Percentiles rank a stretch among this genome's conserved stretches.
These are phyloP conservation scores for Ogataea nitratoaversa DNA, from an alignment of 805 yeast genomes.

Conservation along the genomic window DNA sequence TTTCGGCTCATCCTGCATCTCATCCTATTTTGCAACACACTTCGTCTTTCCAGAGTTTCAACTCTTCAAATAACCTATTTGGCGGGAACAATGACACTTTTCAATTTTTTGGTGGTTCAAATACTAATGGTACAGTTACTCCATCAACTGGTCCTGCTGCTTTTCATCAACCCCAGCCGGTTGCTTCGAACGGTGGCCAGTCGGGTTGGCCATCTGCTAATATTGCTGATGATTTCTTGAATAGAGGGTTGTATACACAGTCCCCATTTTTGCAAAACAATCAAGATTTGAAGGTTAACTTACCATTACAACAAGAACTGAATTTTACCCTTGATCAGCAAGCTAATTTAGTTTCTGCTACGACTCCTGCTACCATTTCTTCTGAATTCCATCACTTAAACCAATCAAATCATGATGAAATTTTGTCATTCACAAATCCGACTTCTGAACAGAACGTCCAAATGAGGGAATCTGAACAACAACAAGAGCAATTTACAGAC, in stretches of 20 bases:
- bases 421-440: too few relatives aligned
- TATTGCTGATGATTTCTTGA: constrained; percentile 5
- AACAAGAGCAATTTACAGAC: too few relatives aligned
- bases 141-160: constrained; percentile 3
- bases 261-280: constrained; percentile 28
- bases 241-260: constrained; percentile 11
- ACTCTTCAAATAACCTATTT: constrained; percentile 3
- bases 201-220: constrained; percentile 8
- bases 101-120: constrained; percentile 9
- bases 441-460: too few relatives aligned
- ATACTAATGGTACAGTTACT: constrained; percentile 1
- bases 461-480: too few relatives aligned
- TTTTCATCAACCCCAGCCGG: constrained; percentile 4
- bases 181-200: not conserved
- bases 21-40: constrained; percentile 9
- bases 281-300: constrained; percentile 2
- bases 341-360: not conserved
- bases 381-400: too few relatives aligned
- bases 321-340: constrained; percentile 4
- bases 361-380: not conserved
- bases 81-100: constrained; percentile 8
- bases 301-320: constrained; percentile 9
- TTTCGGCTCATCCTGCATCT: constrained; percentile 1
- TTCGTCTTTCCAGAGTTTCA: constrained; percentile 12
- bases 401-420: too few relatives aligned